A percentile compares a stretch with the other conserved stretches of the same genome.
Evolutionary conservation across 129 eudicot genomes (phyloP).

Genomic region (Solidago caesia): DNA sequence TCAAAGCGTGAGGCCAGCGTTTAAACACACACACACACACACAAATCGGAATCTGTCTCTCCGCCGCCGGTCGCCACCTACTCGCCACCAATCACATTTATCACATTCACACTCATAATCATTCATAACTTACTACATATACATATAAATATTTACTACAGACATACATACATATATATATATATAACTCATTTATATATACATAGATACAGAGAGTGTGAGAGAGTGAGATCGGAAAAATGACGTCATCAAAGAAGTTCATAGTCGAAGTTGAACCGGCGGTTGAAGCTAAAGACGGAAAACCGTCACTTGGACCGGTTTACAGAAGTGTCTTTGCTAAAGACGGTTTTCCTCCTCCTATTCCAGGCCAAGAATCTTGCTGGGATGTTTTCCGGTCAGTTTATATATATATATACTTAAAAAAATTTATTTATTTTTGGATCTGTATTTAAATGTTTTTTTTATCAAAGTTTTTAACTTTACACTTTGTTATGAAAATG

Average conservation of each 20-base stretch:
- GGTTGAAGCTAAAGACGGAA: constrained; percentile 56
- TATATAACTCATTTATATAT: too few species aligned
- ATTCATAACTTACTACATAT: too few species aligned
- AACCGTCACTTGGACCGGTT: constrained; percentile 77
- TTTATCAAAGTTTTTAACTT: not conserved
- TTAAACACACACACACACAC: not conserved
- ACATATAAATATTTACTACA: too few species aligned
- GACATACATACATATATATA: too few species aligned
- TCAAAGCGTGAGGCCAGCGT: not conserved
- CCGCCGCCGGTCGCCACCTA: not conserved
- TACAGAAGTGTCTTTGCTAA: constrained; percentile 65
- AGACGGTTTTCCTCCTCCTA: constrained; percentile 64
- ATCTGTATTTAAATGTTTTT: not conserved
- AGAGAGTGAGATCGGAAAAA: constrained; percentile 28
- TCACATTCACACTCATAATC: too few species aligned
- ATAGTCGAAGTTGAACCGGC: constrained; percentile 75
- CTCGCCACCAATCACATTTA: not conserved
- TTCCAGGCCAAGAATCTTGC: constrained; percentile 63
- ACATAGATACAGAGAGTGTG: too few species aligned
- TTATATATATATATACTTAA: not conserved
- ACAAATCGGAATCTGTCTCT: not conserved
- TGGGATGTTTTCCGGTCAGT: constrained; percentile 89
- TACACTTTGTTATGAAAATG: constrained; percentile 4
- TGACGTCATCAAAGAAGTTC: constrained; percentile 50
- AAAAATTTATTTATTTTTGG: not conserved